A percentile compares a stretch with the other conserved stretches of the same genome.
Conservation (phyloP, 495 filamentous ascomycete species). For the Penicillium cinerascens region DNA sequence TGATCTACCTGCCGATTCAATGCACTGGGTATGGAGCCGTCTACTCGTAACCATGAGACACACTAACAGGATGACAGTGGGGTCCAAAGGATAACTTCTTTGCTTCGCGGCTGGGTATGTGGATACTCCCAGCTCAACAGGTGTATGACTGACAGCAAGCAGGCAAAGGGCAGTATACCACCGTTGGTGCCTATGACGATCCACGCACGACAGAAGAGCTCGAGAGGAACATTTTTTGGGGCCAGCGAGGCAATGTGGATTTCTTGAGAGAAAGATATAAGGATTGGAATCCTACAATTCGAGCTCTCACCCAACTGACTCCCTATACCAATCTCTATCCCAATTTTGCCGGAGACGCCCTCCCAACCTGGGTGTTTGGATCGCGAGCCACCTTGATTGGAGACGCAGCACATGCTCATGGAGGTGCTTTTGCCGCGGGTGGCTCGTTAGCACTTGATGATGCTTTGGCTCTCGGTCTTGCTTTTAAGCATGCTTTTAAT, state of each 20-base stretch:
- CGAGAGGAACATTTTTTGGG: slow-evolving; percentile 38
- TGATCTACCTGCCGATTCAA: slow-evolving; percentile 41
- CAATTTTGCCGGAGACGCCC: slow-evolving; percentile 37
- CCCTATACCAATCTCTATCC: slow-evolving; percentile 44
- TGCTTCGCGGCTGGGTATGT: slow-evolving; percentile 40
- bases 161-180: slow-evolving; percentile 41
- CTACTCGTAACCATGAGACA: too few species aligned
- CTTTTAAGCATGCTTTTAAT: slow-evolving; percentile 20
- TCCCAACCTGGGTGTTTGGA: slow-evolving; percentile 42
- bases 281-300: slow-evolving; percentile 45
- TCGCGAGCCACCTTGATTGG: slow-evolving; percentile 40
- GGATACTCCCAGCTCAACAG: not conserved
- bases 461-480: slow-evolving; percentile 30
- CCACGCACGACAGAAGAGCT: slow-evolving; percentile 32
- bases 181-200: slow-evolving; percentile 45
- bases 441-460: slow-evolving; percentile 52
- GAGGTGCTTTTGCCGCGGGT: slow-evolving; percentile 48
- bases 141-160: too few species aligned
- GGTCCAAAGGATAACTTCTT: slow-evolving; percentile 47
- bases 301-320: slow-evolving; percentile 38
- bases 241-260: slow-evolving; percentile 36
- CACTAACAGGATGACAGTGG: too few species aligned
- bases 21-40: slow-evolving; percentile 36
- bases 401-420: slow-evolving; percentile 50
- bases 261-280: slow-evolving; percentile 36